Percentiles rank a stretch among this genome's conserved stretches.
Evolutionary conservation across 768 basidiomycete genomes (phyloP).

Genomic region (Omphalotus guepiniiformis): DNA sequence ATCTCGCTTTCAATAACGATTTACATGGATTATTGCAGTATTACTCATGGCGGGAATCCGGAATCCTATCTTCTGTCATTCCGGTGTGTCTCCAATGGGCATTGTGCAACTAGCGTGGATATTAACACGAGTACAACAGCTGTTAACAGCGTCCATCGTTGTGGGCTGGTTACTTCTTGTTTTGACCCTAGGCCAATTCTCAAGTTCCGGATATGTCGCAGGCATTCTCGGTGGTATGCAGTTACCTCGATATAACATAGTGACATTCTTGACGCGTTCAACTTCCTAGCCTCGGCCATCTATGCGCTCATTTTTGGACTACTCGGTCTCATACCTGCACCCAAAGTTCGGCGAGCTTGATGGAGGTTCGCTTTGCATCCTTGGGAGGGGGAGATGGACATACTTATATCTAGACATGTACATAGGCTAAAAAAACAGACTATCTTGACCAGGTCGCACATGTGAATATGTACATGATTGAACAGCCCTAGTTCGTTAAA

Average conservation of each 20-base stretch:
- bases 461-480: too few species aligned
- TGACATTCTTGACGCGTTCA: not conserved
- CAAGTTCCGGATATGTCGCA: constrained; percentile 57
- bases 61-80: constrained; percentile 62
- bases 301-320: constrained; percentile 73
- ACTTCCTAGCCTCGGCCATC: constrained; percentile 53
- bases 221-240: constrained; percentile 60
- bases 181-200: constrained; percentile 63
- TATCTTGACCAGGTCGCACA: too few species aligned
- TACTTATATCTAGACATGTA: too few species aligned
- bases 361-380: not conserved
- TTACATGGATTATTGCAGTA: constrained; percentile 43
- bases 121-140: too few species aligned
- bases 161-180: constrained; percentile 63
- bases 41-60: constrained; percentile 69
- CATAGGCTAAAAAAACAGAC: too few species aligned
- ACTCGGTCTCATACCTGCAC: constrained; percentile 67
- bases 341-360: constrained; percentile 34
- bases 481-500: too few species aligned
- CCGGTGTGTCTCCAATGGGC: constrained; percentile 41
- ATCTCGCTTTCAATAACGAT: not conserved
- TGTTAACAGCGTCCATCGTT: constrained; percentile 65
- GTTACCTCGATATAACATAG: too few species aligned
- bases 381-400: too few species aligned
- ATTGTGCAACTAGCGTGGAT: too few species aligned